Evolutionary conservation across 805 yeast genomes (phyloP).

Genomic region (Ogataea thermomethanolica): DNA sequence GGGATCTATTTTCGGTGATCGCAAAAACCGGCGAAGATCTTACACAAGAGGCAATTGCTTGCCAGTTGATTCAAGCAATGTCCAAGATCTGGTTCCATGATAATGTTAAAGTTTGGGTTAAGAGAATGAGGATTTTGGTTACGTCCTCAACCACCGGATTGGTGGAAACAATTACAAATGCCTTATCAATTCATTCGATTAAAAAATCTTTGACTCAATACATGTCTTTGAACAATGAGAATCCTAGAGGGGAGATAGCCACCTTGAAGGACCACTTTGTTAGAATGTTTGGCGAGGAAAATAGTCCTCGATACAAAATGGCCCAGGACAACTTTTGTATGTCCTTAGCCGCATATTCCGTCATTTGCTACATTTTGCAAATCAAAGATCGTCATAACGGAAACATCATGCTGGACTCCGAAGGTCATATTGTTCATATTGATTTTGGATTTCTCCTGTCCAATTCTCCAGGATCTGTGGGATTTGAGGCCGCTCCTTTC

Average conservation of each 20-base stretch:
- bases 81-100: slow-evolving; percentile 77
- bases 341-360: slow-evolving; percentile 88
- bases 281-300: slow-evolving; percentile 66
- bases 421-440: slow-evolving; percentile 92
- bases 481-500: slow-evolving; percentile 97
- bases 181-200: slow-evolving; percentile 88
- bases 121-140: slow-evolving; percentile 84
- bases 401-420: slow-evolving; percentile 92
- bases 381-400: slow-evolving; percentile 97
- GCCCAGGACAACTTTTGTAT: slow-evolving; percentile 85
- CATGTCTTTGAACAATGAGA: slow-evolving; percentile 61
- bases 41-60: slow-evolving; percentile 97
- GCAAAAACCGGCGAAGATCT: slow-evolving; percentile 95
- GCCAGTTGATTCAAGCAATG: slow-evolving; percentile 86
- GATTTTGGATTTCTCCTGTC: slow-evolving; percentile 93
- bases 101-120: slow-evolving; percentile 81
- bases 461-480: slow-evolving; percentile 95
- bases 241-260: slow-evolving; percentile 66
- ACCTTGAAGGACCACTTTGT: slow-evolving; percentile 76
- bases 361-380: slow-evolving; percentile 84
- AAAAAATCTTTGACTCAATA: slow-evolving; percentile 86
- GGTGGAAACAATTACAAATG: slow-evolving; percentile 95
- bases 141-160: slow-evolving; percentile 89
- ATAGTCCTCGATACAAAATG: slow-evolving; percentile 50
- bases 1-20: slow-evolving; percentile 95